Conservation (phyloP, 306 rosid species). For the Prunus davidiana region DNA sequence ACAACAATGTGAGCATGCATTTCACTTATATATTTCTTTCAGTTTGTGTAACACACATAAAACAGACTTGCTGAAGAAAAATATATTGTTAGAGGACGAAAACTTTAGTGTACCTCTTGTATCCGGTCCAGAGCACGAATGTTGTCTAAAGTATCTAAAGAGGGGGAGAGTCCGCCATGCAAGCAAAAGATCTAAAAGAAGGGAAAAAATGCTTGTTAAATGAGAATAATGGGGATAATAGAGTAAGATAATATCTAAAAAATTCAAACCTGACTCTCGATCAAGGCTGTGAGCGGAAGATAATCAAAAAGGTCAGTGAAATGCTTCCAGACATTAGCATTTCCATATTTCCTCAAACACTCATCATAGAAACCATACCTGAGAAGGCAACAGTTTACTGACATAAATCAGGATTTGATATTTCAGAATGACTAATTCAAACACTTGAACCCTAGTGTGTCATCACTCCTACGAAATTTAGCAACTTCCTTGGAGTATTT, state of each 20-base stretch:
- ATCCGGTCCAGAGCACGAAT: constrained; percentile 86
- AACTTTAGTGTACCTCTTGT: constrained; percentile 69
- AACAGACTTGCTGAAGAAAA: neutral
- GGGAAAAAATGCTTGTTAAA: constrained; percentile 1
- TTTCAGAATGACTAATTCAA: neutral
- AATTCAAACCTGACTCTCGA: constrained; percentile 93
- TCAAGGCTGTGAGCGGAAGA: constrained; percentile 92
- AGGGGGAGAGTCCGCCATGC: constrained; percentile 98
- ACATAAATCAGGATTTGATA: neutral
- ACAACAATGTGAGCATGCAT: neutral
- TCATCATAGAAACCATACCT: constrained; percentile 98
- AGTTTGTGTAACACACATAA: neutral
- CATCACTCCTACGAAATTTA: neutral
- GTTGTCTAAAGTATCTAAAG: constrained; percentile 89
- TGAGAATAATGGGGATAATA: neutral
- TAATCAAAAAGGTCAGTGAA: constrained; percentile 95
- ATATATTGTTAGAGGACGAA: neutral
- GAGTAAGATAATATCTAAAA: neutral
- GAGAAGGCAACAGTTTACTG: constrained; percentile 28
- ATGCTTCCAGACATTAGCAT: constrained; percentile 96
- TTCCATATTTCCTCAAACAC: constrained; percentile 97
- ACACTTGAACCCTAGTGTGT: neutral
- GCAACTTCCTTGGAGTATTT: neutral
- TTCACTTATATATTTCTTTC: neutral
- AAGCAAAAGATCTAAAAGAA: constrained; percentile 76